Evolutionary conservation across 768 basidiomycete species (phyloP).

Genomic region (Suillus sp.): DNA sequence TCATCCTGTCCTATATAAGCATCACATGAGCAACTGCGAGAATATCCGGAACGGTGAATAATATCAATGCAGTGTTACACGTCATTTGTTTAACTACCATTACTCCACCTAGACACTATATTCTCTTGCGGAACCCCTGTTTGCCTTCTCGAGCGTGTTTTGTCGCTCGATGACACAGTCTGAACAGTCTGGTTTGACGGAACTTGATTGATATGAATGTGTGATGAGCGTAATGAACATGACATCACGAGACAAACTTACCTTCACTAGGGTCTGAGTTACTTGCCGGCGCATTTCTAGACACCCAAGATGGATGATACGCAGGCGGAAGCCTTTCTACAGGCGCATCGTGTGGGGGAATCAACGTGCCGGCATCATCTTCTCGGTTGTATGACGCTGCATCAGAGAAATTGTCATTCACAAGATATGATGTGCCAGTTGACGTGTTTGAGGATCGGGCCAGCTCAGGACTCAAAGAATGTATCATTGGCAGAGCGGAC

Average conservation of each 20-base stretch:
- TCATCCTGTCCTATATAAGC: background rate
- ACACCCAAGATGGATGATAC: slow-evolving; percentile 1
- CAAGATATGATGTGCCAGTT: background rate
- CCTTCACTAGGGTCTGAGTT: background rate
- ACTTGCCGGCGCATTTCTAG: background rate
- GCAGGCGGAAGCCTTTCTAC: background rate
- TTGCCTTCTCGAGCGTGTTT: background rate
- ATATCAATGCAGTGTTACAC: background rate
- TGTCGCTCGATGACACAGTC: background rate
- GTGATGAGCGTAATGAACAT: background rate
- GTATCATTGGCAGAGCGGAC: background rate
- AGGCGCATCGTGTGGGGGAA: background rate
- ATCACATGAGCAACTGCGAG: slow-evolving; percentile 1
- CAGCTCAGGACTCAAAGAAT: background rate
- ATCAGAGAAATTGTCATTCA: background rate
- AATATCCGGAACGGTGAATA: background rate
- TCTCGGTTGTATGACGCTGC: background rate
- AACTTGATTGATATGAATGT: background rate
- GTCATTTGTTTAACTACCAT: background rate
- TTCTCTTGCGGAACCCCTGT: background rate
- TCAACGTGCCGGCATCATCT: slow-evolving; percentile 5
- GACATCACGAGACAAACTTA: background rate
- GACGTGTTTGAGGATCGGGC: background rate
- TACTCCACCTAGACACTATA: background rate
- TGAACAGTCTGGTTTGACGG: background rate